Percentiles rank a stretch among this genome's conserved stretches.
These are phyloP conservation scores for Aspergillus sclerotiicarbonarius DNA, from an alignment of 495 filamentous ascomycete species.

Conservation along the genomic window DNA sequence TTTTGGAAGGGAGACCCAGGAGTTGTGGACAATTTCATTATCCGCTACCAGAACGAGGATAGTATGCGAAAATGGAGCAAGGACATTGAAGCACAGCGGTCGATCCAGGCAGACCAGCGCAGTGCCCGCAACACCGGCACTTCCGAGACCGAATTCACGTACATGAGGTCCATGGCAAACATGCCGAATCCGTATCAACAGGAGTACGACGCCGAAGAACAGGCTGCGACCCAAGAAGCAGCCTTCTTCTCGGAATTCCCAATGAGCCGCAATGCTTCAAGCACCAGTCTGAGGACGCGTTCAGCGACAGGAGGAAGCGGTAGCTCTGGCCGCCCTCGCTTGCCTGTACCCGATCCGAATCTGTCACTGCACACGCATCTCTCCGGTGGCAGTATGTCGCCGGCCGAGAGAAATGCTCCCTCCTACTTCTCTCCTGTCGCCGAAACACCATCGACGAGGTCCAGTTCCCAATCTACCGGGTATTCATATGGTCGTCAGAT, in stretches of 20 bases:
- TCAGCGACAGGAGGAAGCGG: slow-evolving; percentile 75
- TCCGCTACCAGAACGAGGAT: slow-evolving; percentile 86
- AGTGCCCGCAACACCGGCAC: slow-evolving; percentile 54
- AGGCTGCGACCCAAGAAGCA: slow-evolving; percentile 47
- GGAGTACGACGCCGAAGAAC: slow-evolving; percentile 78
- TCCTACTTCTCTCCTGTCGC: slow-evolving; percentile 91
- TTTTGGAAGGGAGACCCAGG: slow-evolving; percentile 98
- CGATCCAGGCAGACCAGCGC: slow-evolving; percentile 44
- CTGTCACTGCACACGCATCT: slow-evolving; percentile 74
- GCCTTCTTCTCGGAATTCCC: slow-evolving; percentile 49
- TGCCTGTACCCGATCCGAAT: slow-evolving; percentile 60
- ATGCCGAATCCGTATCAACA: slow-evolving; percentile 78
- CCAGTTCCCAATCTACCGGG: slow-evolving; percentile 69
- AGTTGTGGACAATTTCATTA: slow-evolving; percentile 94
- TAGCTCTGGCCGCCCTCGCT: slow-evolving; percentile 56
- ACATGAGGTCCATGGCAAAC: slow-evolving; percentile 62
- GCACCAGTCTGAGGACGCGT: slow-evolving; percentile 73
- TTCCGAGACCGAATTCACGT: slow-evolving; percentile 75
- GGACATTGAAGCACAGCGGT: slow-evolving; percentile 50
- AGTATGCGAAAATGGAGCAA: slow-evolving; percentile 87
- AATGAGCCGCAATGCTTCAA: slow-evolving; percentile 77
- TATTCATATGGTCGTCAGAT: slow-evolving; percentile 78
- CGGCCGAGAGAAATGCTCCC: slow-evolving; percentile 54
- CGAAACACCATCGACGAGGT: slow-evolving; percentile 83
- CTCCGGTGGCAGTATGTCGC: slow-evolving; percentile 46